A percentile compares a stretch with the other conserved stretches of the same genome.
Conservation (phyloP, 2,329 filamentous ascomycete species). For the Fusarium stilboides region DNA sequence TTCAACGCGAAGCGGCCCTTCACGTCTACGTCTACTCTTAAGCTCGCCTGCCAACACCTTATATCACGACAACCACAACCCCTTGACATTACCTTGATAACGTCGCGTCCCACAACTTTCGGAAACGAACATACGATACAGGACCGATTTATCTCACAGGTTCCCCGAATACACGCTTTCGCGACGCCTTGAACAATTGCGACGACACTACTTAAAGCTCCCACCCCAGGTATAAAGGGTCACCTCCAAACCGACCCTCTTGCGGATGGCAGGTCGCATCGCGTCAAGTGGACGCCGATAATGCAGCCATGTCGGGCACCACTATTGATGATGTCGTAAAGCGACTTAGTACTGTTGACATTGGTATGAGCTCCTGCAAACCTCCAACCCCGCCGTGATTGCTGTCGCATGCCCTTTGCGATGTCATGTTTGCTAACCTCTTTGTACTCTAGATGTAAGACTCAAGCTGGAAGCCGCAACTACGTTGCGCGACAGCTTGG, state of each 20-base stretch:
- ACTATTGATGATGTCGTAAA: constrained; percentile 75
- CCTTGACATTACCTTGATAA: not conserved
- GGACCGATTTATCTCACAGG: not conserved
- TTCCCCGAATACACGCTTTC: constrained; percentile 10
- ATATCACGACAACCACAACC: constrained; percentile 8
- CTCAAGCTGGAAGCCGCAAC: constrained; percentile 86
- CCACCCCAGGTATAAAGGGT: constrained; percentile 33
- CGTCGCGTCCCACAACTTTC: not conserved
- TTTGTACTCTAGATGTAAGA: constrained; percentile 76
- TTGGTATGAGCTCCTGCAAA: constrained; percentile 58
- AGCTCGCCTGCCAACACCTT: constrained; percentile 20
- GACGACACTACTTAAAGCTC: constrained; percentile 41
- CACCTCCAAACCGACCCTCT: constrained; percentile 43
- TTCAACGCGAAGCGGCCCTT: constrained; percentile 56
- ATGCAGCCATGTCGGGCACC: constrained; percentile 72
- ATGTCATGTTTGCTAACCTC: constrained; percentile 16
- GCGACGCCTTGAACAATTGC: constrained; percentile 27
- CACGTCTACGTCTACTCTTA: constrained; percentile 40
- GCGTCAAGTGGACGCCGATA: constrained; percentile 59
- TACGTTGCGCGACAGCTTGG: constrained; percentile 91
- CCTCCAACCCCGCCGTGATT: constrained; percentile 20
- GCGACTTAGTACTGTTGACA: constrained; percentile 70
- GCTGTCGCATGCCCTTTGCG: constrained; percentile 40
- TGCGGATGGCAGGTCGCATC: constrained; percentile 56
- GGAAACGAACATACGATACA: not conserved